Evolutionary conservation across 495 filamentous ascomycete genomes (phyloP).

Genomic region (Copromyces sp.): DNA sequence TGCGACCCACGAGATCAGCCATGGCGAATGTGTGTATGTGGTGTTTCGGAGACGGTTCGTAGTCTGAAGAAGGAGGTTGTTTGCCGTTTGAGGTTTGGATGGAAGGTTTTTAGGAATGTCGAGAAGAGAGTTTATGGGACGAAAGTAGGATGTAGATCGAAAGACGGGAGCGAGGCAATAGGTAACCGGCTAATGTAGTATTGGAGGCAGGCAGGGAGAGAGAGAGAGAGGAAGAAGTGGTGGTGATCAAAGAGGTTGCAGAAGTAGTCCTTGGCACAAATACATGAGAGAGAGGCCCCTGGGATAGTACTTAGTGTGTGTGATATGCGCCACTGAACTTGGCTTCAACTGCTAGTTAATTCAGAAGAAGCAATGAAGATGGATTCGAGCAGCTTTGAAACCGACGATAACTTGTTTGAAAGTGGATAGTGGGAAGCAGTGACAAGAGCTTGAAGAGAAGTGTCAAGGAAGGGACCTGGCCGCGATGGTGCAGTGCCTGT

Average conservation of each 20-base stretch:
- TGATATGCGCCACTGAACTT: background rate
- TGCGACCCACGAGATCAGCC: slow-evolving; percentile 74
- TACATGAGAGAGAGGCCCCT: background rate
- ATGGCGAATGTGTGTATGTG: slow-evolving; percentile 31
- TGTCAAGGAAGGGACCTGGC: background rate
- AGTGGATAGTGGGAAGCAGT: background rate
- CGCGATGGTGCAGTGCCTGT: background rate
- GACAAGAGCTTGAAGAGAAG: background rate
- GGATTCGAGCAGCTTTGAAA: background rate
- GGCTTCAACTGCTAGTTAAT: background rate
- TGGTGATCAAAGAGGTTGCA: background rate
- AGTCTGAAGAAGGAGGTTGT: background rate
- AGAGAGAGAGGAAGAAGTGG: background rate
- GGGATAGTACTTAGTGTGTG: background rate
- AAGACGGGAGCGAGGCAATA: background rate
- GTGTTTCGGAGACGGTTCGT: background rate
- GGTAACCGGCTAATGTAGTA: background rate
- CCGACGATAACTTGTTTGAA: background rate
- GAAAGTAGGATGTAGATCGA: background rate
- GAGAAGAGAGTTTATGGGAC: background rate
- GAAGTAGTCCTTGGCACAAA: background rate
- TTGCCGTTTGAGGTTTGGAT: background rate
- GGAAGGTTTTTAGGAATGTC: background rate
- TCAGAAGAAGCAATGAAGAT: background rate
- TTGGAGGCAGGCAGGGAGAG: background rate